Percentiles rank a stretch among this genome's conserved stretches.
phyloP scores from a whole-genome alignment of 352 stramenopile species.

The Elongisporangium prolatum region DNA sequence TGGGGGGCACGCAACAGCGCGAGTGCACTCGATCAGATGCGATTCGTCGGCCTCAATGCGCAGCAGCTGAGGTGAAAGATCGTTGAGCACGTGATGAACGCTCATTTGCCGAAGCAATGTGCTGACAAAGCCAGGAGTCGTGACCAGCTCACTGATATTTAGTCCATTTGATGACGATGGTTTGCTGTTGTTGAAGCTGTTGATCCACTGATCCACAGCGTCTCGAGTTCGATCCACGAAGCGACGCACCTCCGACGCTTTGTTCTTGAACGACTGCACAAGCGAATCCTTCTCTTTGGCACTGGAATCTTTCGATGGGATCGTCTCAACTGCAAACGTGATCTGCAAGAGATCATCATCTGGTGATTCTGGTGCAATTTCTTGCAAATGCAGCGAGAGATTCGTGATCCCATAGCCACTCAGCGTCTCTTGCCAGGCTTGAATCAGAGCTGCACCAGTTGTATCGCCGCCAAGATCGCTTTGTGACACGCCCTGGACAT shows the following conservation, averaged over 20 bases:
- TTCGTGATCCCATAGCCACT: conserved; percentile 11
- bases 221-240: not conserved
- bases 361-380: conserved; percentile 6
- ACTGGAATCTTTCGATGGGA: not conserved
- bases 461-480: conserved; percentile 4
- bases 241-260: not conserved
- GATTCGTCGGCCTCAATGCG: conserved; percentile 1
- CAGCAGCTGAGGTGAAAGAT: conserved; percentile 13
- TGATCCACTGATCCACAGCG: not conserved
- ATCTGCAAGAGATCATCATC: conserved; percentile 7
- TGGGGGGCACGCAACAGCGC: conserved; percentile 19
- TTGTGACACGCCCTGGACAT: conserved; percentile 13
- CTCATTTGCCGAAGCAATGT: conserved; percentile 1
- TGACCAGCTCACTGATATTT: not conserved
- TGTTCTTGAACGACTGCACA: not conserved
- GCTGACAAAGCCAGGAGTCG: conserved; percentile 7
- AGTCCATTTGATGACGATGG: not conserved
- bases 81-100: not conserved
- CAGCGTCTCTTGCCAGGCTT: conserved; percentile 18
- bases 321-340: conserved; percentile 21
- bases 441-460: conserved; percentile 9
- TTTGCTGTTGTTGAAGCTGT: not conserved
- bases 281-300: not conserved
- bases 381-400: conserved; percentile 19
- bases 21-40: conserved; percentile 13